A percentile compares a stretch with the other conserved stretches of the same genome.
Evolutionary conservation across 2,329 filamentous ascomycete genomes (phyloP).

Genomic region (Pestalotiopsis sp.): DNA sequence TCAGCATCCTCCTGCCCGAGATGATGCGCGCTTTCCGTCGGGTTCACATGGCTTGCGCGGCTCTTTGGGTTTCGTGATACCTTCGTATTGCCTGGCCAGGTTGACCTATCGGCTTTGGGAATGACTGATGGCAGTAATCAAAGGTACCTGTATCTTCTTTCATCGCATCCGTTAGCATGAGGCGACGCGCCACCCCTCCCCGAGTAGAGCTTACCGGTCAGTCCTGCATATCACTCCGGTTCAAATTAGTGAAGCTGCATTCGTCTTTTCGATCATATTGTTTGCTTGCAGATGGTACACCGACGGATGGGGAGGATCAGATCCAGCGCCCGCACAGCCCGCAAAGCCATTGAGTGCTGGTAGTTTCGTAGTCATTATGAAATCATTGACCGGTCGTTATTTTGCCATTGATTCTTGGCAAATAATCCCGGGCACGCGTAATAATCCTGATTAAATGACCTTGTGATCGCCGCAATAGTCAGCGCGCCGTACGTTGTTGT

Average conservation of each 20-base stretch:
- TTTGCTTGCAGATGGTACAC: not conserved
- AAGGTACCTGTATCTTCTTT: not conserved
- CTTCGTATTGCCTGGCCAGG: not conserved
- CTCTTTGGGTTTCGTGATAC: not conserved
- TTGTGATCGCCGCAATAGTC: not conserved
- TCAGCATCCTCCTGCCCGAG: not conserved
- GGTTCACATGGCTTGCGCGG: not conserved
- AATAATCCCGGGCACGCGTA: not conserved
- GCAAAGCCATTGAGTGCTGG: not conserved
- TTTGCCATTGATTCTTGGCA: not conserved
- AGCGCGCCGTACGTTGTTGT: not conserved
- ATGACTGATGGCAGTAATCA: not conserved
- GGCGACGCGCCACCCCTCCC: not conserved
- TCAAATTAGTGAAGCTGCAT: not conserved
- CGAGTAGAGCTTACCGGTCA: not conserved
- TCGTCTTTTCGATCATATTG: not conserved
- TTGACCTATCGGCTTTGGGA: not conserved
- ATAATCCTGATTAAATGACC: not conserved
- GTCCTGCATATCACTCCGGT: not conserved
- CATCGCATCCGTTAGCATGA: not conserved
- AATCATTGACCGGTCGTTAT: not conserved
- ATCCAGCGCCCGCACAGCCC: not conserved
- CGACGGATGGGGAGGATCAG: not conserved
- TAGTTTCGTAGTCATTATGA: not conserved
- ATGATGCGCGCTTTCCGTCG: not conserved